Conservation (phyloP, 1,284 basidiomycete genomes). For the Dichomitus squalens region DNA sequence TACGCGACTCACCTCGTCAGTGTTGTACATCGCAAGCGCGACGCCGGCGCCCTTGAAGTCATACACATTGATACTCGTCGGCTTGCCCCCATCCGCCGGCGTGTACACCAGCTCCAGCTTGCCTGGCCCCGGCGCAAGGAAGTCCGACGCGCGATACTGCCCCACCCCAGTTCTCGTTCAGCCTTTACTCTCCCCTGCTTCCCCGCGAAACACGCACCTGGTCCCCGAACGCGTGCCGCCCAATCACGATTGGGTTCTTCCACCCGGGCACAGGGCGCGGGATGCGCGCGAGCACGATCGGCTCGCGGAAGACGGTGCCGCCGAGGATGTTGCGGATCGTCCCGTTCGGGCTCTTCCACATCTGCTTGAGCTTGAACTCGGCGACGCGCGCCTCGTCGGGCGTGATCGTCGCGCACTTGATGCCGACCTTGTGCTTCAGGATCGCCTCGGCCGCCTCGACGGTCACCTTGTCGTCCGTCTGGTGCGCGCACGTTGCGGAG, state of each 20-base stretch:
- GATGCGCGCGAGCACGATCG: slow-evolving; percentile 90
- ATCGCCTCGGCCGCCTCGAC: slow-evolving; percentile 93
- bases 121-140: slow-evolving; percentile 84
- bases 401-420: slow-evolving; percentile 98
- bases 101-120: slow-evolving; percentile 90
- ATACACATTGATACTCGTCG: slow-evolving; percentile 79
- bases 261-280: slow-evolving; percentile 96
- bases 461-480: slow-evolving; percentile 96
- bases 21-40: slow-evolving; percentile 95
- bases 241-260: slow-evolving; percentile 96
- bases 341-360: slow-evolving; percentile 97
- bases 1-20: slow-evolving; percentile 70
- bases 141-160: slow-evolving; percentile 90
- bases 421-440: slow-evolving; percentile 87
- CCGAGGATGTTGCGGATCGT: slow-evolving; percentile 97
- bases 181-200: no score
- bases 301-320: slow-evolving; percentile 98
- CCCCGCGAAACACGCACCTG: slow-evolving; percentile 52
- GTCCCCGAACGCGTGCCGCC: slow-evolving; percentile 97
- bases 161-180: not conserved
- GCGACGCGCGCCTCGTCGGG: slow-evolving; percentile 95
- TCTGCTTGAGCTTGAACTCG: slow-evolving; percentile 97
- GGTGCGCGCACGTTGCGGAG: not conserved
- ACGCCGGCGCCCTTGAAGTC: slow-evolving; percentile 91
- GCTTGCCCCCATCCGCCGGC: slow-evolving; percentile 69